phyloP scores from a whole-genome alignment of 441 rosid species.

The Arabidopsis lyrata region DNA sequence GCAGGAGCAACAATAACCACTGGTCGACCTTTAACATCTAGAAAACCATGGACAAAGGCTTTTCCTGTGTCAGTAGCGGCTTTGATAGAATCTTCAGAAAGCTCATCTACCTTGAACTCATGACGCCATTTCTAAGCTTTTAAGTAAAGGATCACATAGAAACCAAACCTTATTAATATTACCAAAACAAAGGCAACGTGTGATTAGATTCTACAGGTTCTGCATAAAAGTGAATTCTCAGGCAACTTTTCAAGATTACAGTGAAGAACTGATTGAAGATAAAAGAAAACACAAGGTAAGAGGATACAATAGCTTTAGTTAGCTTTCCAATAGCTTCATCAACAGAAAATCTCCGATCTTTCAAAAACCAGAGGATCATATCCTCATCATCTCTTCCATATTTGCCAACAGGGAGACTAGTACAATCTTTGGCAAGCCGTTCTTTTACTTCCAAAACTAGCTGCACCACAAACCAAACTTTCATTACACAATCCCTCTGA shows the following conservation, averaged over 20 bases:
- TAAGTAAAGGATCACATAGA: constrained; percentile 40
- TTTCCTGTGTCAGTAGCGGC: constrained; percentile 77
- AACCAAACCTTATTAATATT: background rate
- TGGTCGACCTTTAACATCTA: constrained; percentile 72
- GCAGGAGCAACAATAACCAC: constrained; percentile 88
- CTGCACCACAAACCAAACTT: constrained; percentile 46
- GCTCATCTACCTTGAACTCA: constrained; percentile 73
- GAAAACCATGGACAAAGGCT: constrained; percentile 74
- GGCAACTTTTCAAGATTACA: background rate
- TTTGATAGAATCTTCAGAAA: constrained; percentile 72
- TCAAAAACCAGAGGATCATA: constrained; percentile 88
- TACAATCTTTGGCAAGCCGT: constrained; percentile 67
- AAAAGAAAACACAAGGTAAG: background rate
- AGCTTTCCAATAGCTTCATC: constrained; percentile 72
- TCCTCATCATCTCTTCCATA: constrained; percentile 96
- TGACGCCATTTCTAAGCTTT: constrained; percentile 83
- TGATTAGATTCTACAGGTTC: constrained; percentile 10
- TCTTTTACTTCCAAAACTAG: constrained; percentile 79
- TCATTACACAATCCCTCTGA: background rate
- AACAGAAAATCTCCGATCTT: constrained; percentile 73
- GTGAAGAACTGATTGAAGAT: background rate
- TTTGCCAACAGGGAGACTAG: constrained; percentile 76
- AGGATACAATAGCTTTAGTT: constrained; percentile 90
- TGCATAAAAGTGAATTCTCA: constrained; percentile 10
- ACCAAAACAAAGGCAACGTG: constrained; percentile 16